Base-by-base conservation (phyloP, 2,329 filamentous ascomycete genomes). In the Talaromyces sp. region DNA sequence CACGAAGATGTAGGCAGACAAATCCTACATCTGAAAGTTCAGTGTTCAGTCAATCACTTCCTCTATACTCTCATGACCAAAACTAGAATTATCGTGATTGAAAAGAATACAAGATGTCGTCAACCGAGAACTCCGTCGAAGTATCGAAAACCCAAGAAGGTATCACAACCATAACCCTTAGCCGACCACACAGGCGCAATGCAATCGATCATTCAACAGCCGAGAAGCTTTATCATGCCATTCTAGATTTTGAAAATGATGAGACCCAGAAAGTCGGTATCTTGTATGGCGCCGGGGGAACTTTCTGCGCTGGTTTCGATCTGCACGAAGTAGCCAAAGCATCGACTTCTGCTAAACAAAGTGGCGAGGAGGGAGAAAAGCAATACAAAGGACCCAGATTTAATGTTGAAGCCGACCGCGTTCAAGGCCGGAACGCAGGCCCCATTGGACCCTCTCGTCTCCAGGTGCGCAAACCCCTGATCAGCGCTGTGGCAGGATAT, bases 91-190 rank as follows among this genome's bases (percentile, higher is more conserved):
- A 25, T 25, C 25, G 13, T 31, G 10, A 10, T n/a, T 6, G 2
- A 25, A 8, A 15, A 56, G 8, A 1, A 15, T 37, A 22, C 11
- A 43, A 2, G 7, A 59, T 59, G 56, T 45, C 56, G 4, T 45
- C 56, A n/a, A 39, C 3, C 10, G 37, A 59, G 13, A 45, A 43
- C 56, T n/a, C 56, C 5, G 56, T 59, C 37, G 22, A 59, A 45
- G 10, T 59, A 10, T n/a, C 56, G 11, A 59, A 59, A 45, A 59
- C 56, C 22, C 7, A 31, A 6, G 67, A 69, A 17, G 84, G 84
- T 56, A 84, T 87, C 69, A 84, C 84, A 0, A 82, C 79, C n/a
- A 83, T 87, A 64, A 80, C 82, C n/a, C 80, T 87, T 68, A 81
- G 84, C 72, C 80, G 84, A n/a, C 76, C 77, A 0, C 72, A 81